These are phyloP conservation scores for Avena sativa DNA, from an alignment of 176 grass and related monocot species.

Conservation along the genomic window DNA sequence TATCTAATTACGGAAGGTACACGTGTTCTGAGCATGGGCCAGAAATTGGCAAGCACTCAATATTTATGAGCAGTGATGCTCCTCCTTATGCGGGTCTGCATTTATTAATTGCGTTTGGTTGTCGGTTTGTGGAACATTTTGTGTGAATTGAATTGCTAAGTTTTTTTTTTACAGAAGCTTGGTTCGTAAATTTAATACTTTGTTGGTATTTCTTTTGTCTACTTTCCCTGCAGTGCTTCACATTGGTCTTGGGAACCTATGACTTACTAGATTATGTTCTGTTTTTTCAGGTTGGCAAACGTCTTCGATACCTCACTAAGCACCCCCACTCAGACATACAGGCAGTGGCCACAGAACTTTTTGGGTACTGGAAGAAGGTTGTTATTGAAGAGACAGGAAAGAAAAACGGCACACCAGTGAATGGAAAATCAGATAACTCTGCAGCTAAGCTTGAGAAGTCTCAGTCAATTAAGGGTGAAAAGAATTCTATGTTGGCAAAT, in stretches of 20 bases:
- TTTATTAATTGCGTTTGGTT: neutral
- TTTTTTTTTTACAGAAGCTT: neutral
- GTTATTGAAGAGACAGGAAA: constrained; percentile 74
- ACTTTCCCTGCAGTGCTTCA: neutral
- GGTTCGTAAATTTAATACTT: neutral
- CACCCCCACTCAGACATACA: constrained; percentile 75
- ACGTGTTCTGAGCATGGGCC: constrained; percentile 13
- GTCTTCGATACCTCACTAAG: constrained; percentile 76
- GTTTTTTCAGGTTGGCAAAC: constrained; percentile 77
- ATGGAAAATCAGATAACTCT: constrained; percentile 50
- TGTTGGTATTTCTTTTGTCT: neutral
- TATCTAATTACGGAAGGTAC: neutral
- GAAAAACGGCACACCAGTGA: constrained; percentile 61
- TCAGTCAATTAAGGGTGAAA: constrained; percentile 52
- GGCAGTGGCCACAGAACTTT: constrained; percentile 65
- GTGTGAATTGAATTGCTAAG: neutral
- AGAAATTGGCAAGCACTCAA: neutral
- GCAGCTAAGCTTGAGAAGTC: constrained; percentile 41
- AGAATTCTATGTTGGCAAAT: neutral
- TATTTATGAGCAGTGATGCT: neutral
- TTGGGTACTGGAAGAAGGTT: constrained; percentile 84
- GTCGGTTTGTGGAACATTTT: neutral
- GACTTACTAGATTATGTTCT: neutral
- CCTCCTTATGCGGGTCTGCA: neutral
- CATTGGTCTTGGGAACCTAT: neutral